Evolutionary conservation across 169 alveolate species (phyloP).

Genomic region (Plasmodium falciparum): DNA sequence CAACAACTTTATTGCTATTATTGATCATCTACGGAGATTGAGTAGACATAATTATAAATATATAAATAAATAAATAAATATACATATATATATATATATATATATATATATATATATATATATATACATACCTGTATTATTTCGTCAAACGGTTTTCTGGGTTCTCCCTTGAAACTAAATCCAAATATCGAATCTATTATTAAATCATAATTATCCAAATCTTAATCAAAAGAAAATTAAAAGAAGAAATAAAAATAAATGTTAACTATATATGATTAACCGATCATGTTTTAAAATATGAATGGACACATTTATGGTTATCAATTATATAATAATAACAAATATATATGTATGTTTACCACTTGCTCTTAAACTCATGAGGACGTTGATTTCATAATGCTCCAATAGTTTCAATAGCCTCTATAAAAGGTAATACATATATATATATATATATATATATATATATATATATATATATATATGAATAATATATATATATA

Average conservation of each 20-base stretch:
- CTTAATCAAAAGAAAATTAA: slow-evolving; percentile 10
- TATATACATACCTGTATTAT: slow-evolving; percentile 25
- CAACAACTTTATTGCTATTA: slow-evolving; percentile 80
- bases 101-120: background rate
- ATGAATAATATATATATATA: background rate
- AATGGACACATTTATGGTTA: too few species aligned
- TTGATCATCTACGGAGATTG: slow-evolving; percentile 71
- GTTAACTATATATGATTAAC: too few species aligned
- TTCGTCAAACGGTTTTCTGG: slow-evolving; percentile 89
- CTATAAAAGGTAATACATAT: slow-evolving; percentile 15
- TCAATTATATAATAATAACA: too few species aligned
- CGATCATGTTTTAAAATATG: too few species aligned
- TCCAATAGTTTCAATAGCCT: slow-evolving; percentile 26
- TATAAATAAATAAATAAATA: too few species aligned
- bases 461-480: slow-evolving; percentile 2
- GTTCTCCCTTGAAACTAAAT: slow-evolving; percentile 91
- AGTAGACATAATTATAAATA: too few species aligned
- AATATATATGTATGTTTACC: slow-evolving; percentile 13
- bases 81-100: slow-evolving; percentile 11
- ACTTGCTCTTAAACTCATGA: slow-evolving; percentile 14
- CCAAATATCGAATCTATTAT: slow-evolving; percentile 93
- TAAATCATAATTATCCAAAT: slow-evolving; percentile 82
- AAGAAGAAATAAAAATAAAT: background rate
- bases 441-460: slow-evolving; percentile 11
- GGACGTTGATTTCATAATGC: slow-evolving; percentile 47